Evolutionary conservation across 2,329 filamentous ascomycete genomes (phyloP), one percentile per base, ranked within the genome.

Genomic region (Colletotrichum lindemuthianum): DNA sequence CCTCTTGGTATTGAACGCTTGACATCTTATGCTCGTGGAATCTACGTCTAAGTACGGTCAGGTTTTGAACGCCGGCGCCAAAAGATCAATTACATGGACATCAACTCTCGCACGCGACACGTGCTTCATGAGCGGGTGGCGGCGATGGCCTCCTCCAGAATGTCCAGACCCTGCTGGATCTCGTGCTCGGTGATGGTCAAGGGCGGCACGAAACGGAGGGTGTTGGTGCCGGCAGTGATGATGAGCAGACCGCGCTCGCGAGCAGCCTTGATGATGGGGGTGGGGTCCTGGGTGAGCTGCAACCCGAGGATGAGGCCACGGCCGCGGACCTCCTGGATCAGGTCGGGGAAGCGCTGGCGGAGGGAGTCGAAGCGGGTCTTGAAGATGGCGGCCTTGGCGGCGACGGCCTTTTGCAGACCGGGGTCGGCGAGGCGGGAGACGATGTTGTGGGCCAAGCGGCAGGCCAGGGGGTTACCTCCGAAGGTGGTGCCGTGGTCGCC

Each of bases 401-500:
- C 72, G 9, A 99, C 93, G 1, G 82, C 82, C 48, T 84, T 78
- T 73, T 95, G 91, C 53, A 98, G 82, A 53, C 86, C 81, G 0
- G 88, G 82, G 33, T 93, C 88, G 0, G 92, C 85, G 6, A 99
- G 86, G 32, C 92, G 88, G 37, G 84, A 85, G 60, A 99, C 88
- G 64, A 97, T 91, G 79, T 97, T 88, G 75, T 97, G 92, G 8
- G 92, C 96, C 8, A 98, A 81, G 37, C 93, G 88, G 72, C 88
- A 92, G 2, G 91, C 93, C 43, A 97, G 84, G 8, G 94, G 94
- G 80, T 97, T 97, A 44, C 94, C 94, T 60, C 94, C 94, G 72
- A 97, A 97, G 0, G 94, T 97, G 13, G 94, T 97, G 53, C 94
- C 94, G 78, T 97, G 94, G 76, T 97, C 94, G 63, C 94, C 92